phyloP scores from a whole-genome alignment of 768 basidiomycete species.

The Lactarius tabidus region DNA sequence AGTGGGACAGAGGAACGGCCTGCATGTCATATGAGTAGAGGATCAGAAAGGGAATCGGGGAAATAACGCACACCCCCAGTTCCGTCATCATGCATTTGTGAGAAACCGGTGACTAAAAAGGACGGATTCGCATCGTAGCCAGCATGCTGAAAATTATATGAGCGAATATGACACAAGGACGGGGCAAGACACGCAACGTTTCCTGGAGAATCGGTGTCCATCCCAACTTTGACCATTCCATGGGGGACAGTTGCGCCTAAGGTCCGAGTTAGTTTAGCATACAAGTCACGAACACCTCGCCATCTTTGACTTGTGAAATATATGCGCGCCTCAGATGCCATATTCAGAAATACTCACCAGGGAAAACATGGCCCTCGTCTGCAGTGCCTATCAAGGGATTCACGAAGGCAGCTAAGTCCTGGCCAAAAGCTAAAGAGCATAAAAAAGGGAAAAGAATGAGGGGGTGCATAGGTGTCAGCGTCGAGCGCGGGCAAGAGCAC shows the following conservation, averaged over 20 bases:
- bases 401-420: conserved; percentile 36
- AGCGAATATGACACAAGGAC: neutral
- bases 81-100: conserved; percentile 59
- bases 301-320: neutral
- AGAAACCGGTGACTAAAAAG: conserved; percentile 50
- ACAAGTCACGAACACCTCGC: neutral
- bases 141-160: conserved; percentile 31
- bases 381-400: conserved; percentile 62
- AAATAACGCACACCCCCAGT: conserved; percentile 49
- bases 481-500: neutral
- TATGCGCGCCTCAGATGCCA: neutral
- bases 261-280: neutral
- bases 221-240: conserved; percentile 65
- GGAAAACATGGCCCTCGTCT: conserved; percentile 63
- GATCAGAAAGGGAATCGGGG: neutral
- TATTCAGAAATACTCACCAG: conserved; percentile 39
- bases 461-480: neutral
- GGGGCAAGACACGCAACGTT: conserved; percentile 45
- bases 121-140: conserved; percentile 38
- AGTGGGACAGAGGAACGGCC: conserved; percentile 53
- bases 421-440: neutral
- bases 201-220: conserved; percentile 63
- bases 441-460: neutral
- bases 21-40: conserved; percentile 27
- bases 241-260: conserved; percentile 62